A percentile compares a stretch with the other conserved stretches of the same genome.
Evolutionary conservation across 2,329 filamentous ascomycete species (phyloP).

Genomic region (Alternaria sp.): DNA sequence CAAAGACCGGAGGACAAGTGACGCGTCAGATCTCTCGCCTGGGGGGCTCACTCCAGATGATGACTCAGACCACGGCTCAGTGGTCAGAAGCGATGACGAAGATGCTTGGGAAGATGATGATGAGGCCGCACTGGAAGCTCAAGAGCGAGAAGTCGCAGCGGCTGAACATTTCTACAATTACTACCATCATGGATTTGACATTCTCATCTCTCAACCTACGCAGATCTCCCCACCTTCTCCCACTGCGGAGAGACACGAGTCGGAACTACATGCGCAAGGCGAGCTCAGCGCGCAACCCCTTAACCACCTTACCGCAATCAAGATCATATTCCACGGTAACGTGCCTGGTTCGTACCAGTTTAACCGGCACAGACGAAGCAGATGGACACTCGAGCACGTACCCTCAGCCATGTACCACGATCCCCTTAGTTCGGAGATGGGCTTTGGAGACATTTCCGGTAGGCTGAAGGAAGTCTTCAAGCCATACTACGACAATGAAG

Average conservation of each 20-base stretch:
- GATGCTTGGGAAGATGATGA: conserved; percentile 56
- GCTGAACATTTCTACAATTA: conserved; percentile 92
- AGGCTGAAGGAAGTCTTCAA: conserved; percentile 74
- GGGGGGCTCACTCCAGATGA: conserved; percentile 39
- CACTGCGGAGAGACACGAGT: conserved; percentile 61
- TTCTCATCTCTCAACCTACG: conserved; percentile 82
- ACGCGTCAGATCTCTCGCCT: conserved; percentile 44
- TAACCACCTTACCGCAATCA: conserved; percentile 81
- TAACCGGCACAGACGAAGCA: conserved; percentile 87
- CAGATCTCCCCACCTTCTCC: conserved; percentile 55
- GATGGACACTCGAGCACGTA: conserved; percentile 74
- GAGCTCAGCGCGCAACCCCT: conserved; percentile 41
- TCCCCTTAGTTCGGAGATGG: conserved; percentile 73
- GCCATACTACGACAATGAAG: conserved; percentile 63
- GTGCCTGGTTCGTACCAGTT: conserved; percentile 96
- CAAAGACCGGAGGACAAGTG: conserved; percentile 46
- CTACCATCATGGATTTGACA: conserved; percentile 92
- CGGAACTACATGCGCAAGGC: conserved; percentile 30
- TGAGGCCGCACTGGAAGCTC: conserved; percentile 60
- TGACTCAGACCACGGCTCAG: conserved; percentile 44
- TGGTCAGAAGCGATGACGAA: conserved; percentile 46
- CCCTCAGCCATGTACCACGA: conserved; percentile 52
- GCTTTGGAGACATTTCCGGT: conserved; percentile 64
- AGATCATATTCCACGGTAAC: conserved; percentile 92
- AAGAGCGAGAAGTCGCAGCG: conserved; percentile 64